These are phyloP conservation scores for Nymphaea thermarum DNA, from an alignment of 164 flowering plant genomes.

Conservation along the genomic window DNA sequence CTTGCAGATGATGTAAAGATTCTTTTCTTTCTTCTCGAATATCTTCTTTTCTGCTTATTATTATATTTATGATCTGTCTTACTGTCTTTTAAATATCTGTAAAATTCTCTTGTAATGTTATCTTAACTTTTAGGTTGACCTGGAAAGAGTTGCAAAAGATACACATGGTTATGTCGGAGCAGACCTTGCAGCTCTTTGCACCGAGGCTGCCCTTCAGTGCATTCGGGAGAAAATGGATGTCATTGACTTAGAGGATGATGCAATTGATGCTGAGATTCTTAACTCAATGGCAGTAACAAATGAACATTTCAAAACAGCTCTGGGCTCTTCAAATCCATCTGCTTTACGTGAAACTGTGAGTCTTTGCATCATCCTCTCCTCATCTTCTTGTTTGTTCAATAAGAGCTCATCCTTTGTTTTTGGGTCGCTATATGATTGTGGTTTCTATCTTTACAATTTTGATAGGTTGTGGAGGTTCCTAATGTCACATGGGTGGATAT, in stretches of 20 bases:
- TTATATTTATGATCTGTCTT: neutral
- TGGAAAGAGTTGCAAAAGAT: constrained; percentile 44
- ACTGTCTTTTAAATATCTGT: neutral
- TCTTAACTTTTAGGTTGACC: constrained; percentile 38
- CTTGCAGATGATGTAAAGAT: constrained; percentile 48
- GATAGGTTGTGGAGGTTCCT: constrained; percentile 67
- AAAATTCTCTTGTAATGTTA: neutral
- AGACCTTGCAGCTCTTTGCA: constrained; percentile 64
- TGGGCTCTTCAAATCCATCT: constrained; percentile 51
- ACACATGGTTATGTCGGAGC: constrained; percentile 73
- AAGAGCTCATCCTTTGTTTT: neutral
- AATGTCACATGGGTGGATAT: constrained; percentile 64
- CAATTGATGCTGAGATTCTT: constrained; percentile 54
- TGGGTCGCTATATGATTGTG: neutral
- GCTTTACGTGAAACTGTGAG: constrained; percentile 62
- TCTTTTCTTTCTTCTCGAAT: neutral
- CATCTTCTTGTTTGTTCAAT: neutral
- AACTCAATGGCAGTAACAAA: constrained; percentile 68
- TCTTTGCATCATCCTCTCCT: neutral
- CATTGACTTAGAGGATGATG: constrained; percentile 52
- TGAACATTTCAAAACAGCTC: constrained; percentile 53
- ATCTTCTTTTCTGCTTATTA: neutral
- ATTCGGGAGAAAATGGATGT: constrained; percentile 68
- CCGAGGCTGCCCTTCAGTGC: constrained; percentile 68
- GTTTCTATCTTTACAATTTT: neutral